phyloP scores from a whole-genome alignment of 169 alveolate species.

The Plasmodium adleri region DNA sequence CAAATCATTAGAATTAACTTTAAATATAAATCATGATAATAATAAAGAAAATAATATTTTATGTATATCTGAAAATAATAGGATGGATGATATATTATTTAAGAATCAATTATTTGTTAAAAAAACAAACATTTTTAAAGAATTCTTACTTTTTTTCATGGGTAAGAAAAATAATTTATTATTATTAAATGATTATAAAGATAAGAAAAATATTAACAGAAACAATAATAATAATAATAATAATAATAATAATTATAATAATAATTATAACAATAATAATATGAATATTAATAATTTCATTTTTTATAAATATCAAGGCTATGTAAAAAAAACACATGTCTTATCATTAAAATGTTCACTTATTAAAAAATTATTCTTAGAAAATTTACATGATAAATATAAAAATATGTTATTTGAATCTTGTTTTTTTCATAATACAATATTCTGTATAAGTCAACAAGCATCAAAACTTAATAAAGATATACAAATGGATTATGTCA shows the following conservation, averaged over 20 bases:
- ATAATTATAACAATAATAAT: neutral
- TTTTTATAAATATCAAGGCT: slow-evolving; percentile 43
- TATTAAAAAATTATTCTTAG: slow-evolving; percentile 54
- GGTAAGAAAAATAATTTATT: neutral
- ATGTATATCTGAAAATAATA: slow-evolving; percentile 19
- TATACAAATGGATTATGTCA: slow-evolving; percentile 43
- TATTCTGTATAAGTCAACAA: slow-evolving; percentile 34
- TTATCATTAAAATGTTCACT: slow-evolving; percentile 46
- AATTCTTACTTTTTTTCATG: slow-evolving; percentile 9
- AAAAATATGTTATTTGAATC: slow-evolving; percentile 44
- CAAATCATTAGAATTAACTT: neutral
- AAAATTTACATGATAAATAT: slow-evolving; percentile 23
- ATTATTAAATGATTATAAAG: neutral
- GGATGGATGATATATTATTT: slow-evolving; percentile 10
- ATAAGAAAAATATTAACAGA: slow-evolving; percentile 1
- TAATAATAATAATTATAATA: neutral
- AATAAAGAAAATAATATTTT: neutral
- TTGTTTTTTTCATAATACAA: slow-evolving; percentile 41
- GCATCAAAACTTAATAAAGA: slow-evolving; percentile 54
- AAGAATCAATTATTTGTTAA: slow-evolving; percentile 37
- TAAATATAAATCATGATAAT: neutral
- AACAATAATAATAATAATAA: neutral
- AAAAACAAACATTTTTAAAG: slow-evolving; percentile 21
- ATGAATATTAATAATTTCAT: slow-evolving; percentile 62
- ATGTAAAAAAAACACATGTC: slow-evolving; percentile 53